phyloP scores from a whole-genome alignment of 805 yeast genomes.

The Sungouiella blattae region DNA sequence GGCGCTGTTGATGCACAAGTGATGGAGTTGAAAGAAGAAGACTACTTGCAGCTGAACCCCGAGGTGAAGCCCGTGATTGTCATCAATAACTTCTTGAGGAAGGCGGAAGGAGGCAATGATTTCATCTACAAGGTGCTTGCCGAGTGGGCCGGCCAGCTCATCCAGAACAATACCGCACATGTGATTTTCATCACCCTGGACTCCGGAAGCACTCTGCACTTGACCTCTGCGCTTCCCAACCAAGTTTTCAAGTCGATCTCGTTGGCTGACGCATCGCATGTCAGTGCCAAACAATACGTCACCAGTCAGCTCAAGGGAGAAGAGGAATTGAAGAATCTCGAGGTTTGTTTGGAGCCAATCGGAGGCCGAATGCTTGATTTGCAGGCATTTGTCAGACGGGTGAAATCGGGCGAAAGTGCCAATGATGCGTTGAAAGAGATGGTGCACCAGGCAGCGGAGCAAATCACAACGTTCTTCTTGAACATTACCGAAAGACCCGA shows the following conservation, averaged over 20 bases:
- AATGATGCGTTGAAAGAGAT: conserved; percentile 71
- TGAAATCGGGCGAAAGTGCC: conserved; percentile 84
- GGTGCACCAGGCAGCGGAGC: conserved; percentile 82
- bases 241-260: conserved; percentile 76
- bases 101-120: conserved; percentile 47
- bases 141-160: conserved; percentile 82
- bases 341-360: conserved; percentile 61
- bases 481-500: conserved; percentile 17
- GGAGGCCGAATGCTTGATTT: conserved; percentile 96
- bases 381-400: conserved; percentile 84
- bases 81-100: conserved; percentile 66
- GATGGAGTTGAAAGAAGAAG: conserved; percentile 51
- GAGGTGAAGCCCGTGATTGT: conserved; percentile 83
- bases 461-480: conserved; percentile 76
- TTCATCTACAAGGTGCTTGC: conserved; percentile 72
- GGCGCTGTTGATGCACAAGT: conserved; percentile 31
- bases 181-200: conserved; percentile 87
- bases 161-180: conserved; percentile 79
- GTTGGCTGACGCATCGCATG: conserved; percentile 76
- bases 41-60: conserved; percentile 80
- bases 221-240: conserved; percentile 75
- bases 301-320: conserved; percentile 44
- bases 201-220: conserved; percentile 65
- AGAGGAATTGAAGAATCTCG: conserved; percentile 37
- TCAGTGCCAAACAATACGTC: conserved; percentile 69